A percentile compares a stretch with the other conserved stretches of the same genome.
phyloP scores from a whole-genome alignment of 257 asterid species.

The Paraleonurus japonicus region DNA sequence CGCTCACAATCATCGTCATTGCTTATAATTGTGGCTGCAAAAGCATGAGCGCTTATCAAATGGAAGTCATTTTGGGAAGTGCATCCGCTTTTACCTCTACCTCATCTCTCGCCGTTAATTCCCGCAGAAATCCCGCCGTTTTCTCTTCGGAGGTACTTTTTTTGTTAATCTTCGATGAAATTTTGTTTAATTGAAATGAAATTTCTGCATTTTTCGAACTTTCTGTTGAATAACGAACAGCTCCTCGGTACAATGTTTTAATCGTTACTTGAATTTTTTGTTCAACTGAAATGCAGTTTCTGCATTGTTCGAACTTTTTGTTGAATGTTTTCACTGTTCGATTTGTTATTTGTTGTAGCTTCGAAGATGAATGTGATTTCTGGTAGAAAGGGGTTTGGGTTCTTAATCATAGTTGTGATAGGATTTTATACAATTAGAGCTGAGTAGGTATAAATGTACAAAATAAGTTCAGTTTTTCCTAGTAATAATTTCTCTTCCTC shows the following conservation, averaged over 20 bases:
- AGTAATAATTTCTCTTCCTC: neutral
- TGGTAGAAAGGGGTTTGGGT: neutral
- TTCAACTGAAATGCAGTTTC: neutral
- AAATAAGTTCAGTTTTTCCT: neutral
- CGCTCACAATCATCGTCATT: neutral
- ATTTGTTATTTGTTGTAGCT: neutral
- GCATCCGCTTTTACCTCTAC: conserved; percentile 33
- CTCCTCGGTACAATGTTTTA: neutral
- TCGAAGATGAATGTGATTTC: neutral
- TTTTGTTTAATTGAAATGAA: neutral
- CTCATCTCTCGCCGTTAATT: conserved; percentile 22
- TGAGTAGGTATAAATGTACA: neutral
- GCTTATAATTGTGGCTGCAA: conserved; percentile 34
- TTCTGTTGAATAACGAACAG: neutral
- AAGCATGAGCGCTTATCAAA: conserved; percentile 26
- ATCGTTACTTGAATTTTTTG: neutral
- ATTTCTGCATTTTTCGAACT: neutral
- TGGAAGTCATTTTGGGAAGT: conserved; percentile 53
- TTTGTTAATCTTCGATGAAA: neutral
- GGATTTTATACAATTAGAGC: neutral
- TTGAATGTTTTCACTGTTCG: neutral
- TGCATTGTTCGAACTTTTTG: neutral
- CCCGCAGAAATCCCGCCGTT: conserved; percentile 27
- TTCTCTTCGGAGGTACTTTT: conserved; percentile 37
- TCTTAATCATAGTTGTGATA: neutral